A percentile compares a stretch with the other conserved stretches of the same genome.
These are phyloP conservation scores for Centaurea solstitialis DNA, from an alignment of 129 eudicot species.

Conservation along the genomic window DNA sequence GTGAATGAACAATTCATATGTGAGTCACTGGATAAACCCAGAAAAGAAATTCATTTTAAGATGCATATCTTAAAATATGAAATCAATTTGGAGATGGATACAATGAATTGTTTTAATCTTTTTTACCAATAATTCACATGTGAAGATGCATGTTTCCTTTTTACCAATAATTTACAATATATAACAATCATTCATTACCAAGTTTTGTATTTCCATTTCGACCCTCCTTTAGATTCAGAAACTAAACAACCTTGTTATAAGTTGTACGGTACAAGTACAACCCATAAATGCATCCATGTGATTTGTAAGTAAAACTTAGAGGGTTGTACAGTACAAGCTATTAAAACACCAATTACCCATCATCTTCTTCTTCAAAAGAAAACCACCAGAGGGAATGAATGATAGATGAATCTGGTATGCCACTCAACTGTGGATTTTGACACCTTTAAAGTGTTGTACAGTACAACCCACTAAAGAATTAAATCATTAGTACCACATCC, in stretches of 20 bases:
- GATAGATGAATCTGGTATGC: background rate
- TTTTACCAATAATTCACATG: background rate
- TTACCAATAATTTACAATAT: background rate
- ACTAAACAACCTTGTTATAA: background rate
- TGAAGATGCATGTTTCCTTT: background rate
- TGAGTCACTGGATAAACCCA: too few relatives aligned
- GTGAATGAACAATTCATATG: too few relatives aligned
- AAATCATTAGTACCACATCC: background rate
- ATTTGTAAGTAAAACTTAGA: background rate
- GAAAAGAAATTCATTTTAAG: too few relatives aligned
- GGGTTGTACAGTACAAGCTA: background rate
- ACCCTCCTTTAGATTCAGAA: background rate
- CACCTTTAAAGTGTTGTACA: conserved; percentile 16
- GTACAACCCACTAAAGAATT: conserved; percentile 19
- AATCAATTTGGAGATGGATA: too few relatives aligned
- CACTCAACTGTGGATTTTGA: background rate
- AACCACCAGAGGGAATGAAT: background rate
- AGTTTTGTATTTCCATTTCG: background rate
- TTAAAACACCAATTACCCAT: background rate
- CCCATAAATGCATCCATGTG: background rate
- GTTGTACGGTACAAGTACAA: conserved; percentile 8
- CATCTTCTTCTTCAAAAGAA: background rate
- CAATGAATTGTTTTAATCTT: background rate
- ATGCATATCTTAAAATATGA: background rate
- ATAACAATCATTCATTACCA: background rate